A percentile compares a stretch with the other conserved stretches of the same genome.
Conservation (phyloP, 495 filamentous ascomycete genomes). For the Astrocystis sublimbata region DNA sequence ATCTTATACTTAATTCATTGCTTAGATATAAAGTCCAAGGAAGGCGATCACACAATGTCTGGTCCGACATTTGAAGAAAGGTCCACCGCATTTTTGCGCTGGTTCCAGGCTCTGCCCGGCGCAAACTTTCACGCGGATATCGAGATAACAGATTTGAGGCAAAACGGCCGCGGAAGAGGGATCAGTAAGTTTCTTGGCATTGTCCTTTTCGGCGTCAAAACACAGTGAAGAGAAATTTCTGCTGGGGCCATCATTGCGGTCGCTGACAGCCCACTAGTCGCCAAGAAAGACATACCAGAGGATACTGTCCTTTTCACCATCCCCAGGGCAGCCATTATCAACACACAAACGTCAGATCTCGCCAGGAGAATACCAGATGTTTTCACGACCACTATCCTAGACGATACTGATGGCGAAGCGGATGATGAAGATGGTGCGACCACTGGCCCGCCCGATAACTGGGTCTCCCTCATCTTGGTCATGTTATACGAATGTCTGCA, state of each 20-base stretch:
- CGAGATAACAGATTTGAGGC: slow-evolving; percentile 44
- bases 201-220: not conserved
- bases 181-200: slow-evolving; percentile 39
- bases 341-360: slow-evolving; percentile 42
- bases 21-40: no score
- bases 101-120: slow-evolving; percentile 47
- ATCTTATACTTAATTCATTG: not conserved
- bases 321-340: slow-evolving; percentile 46
- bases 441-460: slow-evolving; percentile 40
- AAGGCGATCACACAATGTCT: slow-evolving; percentile 21
- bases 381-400: slow-evolving; percentile 37
- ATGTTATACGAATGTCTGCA: slow-evolving; percentile 76
- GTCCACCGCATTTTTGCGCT: slow-evolving; percentile 42
- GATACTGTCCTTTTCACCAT: slow-evolving; percentile 52
- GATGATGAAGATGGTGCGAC: slow-evolving; percentile 32
- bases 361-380: slow-evolving; percentile 37
- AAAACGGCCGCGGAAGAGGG: slow-evolving; percentile 42
- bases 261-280: slow-evolving; percentile 34
- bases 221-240: not conserved
- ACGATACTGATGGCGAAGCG: slow-evolving; percentile 28
- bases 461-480: slow-evolving; percentile 66
- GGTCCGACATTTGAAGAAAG: slow-evolving; percentile 33
- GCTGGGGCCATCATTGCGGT: no score
- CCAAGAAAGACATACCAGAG: slow-evolving; percentile 44
- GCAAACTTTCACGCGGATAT: slow-evolving; percentile 49